Evolutionary conservation across 345 rosid genomes (phyloP).

Genomic region (Hypericum androsaemum): DNA sequence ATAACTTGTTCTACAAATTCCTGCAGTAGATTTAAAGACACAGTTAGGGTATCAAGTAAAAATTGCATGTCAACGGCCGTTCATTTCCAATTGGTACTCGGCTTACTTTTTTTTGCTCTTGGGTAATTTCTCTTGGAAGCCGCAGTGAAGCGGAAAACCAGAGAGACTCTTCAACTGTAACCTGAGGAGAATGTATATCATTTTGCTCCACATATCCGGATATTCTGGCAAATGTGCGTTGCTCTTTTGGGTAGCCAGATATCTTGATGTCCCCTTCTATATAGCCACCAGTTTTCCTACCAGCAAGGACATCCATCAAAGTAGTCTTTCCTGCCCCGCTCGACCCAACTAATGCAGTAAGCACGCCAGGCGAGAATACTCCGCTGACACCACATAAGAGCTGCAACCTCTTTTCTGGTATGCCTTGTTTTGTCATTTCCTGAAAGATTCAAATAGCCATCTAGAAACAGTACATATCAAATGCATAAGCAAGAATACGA

Average conservation of each 20-base stretch:
- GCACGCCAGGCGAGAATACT: slow-evolving; percentile 88
- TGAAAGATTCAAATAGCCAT: slow-evolving; percentile 16
- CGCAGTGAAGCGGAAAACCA: slow-evolving; percentile 79
- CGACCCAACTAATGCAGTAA: slow-evolving; percentile 90
- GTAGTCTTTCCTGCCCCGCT: slow-evolving; percentile 98
- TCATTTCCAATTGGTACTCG: slow-evolving; percentile 1
- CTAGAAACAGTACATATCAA: slow-evolving; percentile 1
- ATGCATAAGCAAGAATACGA: not conserved
- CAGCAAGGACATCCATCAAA: slow-evolving; percentile 94
- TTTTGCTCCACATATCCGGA: slow-evolving; percentile 96
- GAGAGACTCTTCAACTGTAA: slow-evolving; percentile 85
- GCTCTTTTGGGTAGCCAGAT: slow-evolving; percentile 72
- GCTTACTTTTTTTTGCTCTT: slow-evolving; percentile 50
- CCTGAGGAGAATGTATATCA: slow-evolving; percentile 96
- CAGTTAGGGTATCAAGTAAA: slow-evolving; percentile 4
- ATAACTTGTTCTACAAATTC: slow-evolving; percentile 94
- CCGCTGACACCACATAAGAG: slow-evolving; percentile 75
- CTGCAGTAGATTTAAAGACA: slow-evolving; percentile 29
- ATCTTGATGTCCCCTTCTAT: slow-evolving; percentile 75
- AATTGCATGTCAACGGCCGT: not conserved
- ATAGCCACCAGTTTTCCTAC: slow-evolving; percentile 91
- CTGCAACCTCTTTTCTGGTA: slow-evolving; percentile 60
- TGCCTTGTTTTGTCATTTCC: slow-evolving; percentile 70
- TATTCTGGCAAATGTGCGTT: slow-evolving; percentile 75
- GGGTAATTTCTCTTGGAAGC: slow-evolving; percentile 64